These are phyloP conservation scores for Aspergillus pseudoterreus DNA, from an alignment of 2,329 filamentous ascomycete genomes.

Conservation along the genomic window DNA sequence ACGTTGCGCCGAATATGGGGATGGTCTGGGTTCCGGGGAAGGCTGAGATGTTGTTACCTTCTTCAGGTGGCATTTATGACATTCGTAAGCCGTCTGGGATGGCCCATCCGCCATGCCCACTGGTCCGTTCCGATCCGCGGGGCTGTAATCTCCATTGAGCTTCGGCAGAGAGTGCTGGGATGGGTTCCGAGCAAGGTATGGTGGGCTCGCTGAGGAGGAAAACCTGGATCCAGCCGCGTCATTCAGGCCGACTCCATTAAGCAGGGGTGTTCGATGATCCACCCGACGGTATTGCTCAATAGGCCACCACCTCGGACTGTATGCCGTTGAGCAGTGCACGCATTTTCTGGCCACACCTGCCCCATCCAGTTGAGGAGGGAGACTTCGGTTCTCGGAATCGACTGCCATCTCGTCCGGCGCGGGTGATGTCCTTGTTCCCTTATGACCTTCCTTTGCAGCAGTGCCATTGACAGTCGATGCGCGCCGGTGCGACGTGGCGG, in stretches of 20 bases:
- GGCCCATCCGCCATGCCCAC: neutral
- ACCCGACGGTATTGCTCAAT: constrained; percentile 52
- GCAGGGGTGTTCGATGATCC: constrained; percentile 41
- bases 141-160: constrained; percentile 26
- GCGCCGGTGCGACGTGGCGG: constrained; percentile 46
- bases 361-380: constrained; percentile 13
- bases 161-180: constrained; percentile 22
- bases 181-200: constrained; percentile 25
- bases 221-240: constrained; percentile 12
- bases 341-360: constrained; percentile 31
- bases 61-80: constrained; percentile 66
- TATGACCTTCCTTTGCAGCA: constrained; percentile 22
- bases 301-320: constrained; percentile 59
- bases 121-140: constrained; percentile 12
- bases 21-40: constrained; percentile 32
- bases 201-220: constrained; percentile 17
- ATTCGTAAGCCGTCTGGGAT: constrained; percentile 57
- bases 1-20: constrained; percentile 31
- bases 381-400: constrained; percentile 23
- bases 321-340: constrained; percentile 37
- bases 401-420: constrained; percentile 28
- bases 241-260: constrained; percentile 30
- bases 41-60: constrained; percentile 32
- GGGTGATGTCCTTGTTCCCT: constrained; percentile 13
- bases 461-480: constrained; percentile 51